These are phyloP conservation scores for Aspergillus sp. DNA, from an alignment of 2,329 filamentous ascomycete species.

Conservation along the genomic window DNA sequence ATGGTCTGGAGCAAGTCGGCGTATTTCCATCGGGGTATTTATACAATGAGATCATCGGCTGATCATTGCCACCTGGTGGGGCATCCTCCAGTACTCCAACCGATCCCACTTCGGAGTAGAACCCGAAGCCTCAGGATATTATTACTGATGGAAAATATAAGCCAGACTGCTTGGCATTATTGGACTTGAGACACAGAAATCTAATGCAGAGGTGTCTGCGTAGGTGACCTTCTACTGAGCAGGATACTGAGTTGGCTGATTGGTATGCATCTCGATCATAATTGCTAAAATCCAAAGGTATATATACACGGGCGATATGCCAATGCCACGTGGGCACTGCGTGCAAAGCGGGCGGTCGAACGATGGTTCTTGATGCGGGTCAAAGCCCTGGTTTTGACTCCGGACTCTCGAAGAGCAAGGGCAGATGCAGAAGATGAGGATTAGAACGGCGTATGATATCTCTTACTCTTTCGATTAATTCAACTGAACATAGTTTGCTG, in stretches of 20 bases:
- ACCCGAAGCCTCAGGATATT: background rate
- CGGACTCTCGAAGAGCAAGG: conserved; percentile 13
- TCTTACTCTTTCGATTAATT: conserved; percentile 28
- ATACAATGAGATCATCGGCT: conserved; percentile 11
- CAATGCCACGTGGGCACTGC: conserved; percentile 4
- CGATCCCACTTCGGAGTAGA: background rate
- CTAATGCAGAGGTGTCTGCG: background rate
- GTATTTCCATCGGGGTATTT: conserved; percentile 5
- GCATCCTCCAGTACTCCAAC: background rate
- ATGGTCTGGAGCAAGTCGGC: background rate
- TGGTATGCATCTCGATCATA: background rate
- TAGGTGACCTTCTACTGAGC: background rate
- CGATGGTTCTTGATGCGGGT: conserved; percentile 8
- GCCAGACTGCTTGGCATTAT: background rate
- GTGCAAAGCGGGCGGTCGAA: conserved; percentile 7
- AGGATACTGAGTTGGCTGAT: background rate
- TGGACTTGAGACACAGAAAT: background rate
- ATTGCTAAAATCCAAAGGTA: conserved; percentile 10
- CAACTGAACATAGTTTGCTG: conserved; percentile 45
- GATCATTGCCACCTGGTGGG: conserved; percentile 1
- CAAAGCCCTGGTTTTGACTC: conserved; percentile 7
- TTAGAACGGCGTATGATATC: conserved; percentile 19
- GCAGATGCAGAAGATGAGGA: conserved; percentile 12
- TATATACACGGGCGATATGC: conserved; percentile 14
- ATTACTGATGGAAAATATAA: background rate